Evolutionary conservation across 1,284 basidiomycete species (phyloP).

Genomic region (Takashimella tepidaria): DNA sequence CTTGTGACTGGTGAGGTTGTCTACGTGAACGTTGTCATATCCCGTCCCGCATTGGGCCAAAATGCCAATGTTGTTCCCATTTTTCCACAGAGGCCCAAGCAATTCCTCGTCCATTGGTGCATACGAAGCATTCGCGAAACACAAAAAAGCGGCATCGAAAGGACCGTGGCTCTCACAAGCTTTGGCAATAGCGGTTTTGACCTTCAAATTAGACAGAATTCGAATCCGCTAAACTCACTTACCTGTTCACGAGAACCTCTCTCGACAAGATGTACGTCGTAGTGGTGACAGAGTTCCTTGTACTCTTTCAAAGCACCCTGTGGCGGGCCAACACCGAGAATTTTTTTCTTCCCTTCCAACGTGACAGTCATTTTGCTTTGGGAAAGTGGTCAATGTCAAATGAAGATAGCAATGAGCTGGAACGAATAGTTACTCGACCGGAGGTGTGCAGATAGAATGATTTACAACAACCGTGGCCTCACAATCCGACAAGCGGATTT

Average conservation of each 20-base stretch:
- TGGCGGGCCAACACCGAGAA: slow-evolving; percentile 30
- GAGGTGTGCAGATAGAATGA: too few species aligned
- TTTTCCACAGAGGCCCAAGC: slow-evolving; percentile 14
- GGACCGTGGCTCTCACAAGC: slow-evolving; percentile 22
- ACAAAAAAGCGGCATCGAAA: slow-evolving; percentile 28
- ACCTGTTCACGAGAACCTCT: neutral
- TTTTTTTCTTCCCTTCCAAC: slow-evolving; percentile 7
- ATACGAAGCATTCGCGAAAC: slow-evolving; percentile 18
- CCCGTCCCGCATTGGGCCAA: slow-evolving; percentile 24
- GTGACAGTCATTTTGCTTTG: neutral
- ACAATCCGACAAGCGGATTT: neutral
- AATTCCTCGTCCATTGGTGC: slow-evolving; percentile 20
- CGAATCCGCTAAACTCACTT: neutral
- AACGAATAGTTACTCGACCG: too few species aligned
- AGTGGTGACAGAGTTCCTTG: slow-evolving; percentile 15
- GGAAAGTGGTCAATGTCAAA: neutral
- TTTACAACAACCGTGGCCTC: neutral
- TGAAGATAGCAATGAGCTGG: too few species aligned
- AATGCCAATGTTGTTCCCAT: slow-evolving; percentile 16
- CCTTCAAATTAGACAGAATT: slow-evolving; percentile 1
- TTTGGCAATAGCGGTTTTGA: slow-evolving; percentile 4
- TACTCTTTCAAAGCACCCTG: slow-evolving; percentile 23
- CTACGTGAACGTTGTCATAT: slow-evolving; percentile 18
- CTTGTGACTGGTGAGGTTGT: slow-evolving; percentile 8
- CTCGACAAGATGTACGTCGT: slow-evolving; percentile 20